Conservation (phyloP, 2,329 filamentous ascomycete species). For the Cladophialophora chaetospira region DNA sequence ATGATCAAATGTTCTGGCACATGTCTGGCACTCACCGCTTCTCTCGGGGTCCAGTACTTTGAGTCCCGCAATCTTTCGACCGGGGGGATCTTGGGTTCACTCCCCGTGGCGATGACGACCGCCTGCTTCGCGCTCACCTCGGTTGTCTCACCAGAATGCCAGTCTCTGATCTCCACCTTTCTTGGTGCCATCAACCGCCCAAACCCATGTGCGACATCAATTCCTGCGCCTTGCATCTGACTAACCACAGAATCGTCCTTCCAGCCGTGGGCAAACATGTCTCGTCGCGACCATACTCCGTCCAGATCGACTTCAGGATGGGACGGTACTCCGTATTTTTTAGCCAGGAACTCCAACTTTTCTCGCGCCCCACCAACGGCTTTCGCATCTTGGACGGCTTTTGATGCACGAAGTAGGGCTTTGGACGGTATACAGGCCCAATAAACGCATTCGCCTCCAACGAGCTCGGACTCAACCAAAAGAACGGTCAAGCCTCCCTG, state of each 20-base stretch:
- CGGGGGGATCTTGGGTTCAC: not conserved
- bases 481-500: not conserved
- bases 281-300: slow-evolving; percentile 12
- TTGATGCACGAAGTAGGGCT: slow-evolving; percentile 3
- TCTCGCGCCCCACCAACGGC: slow-evolving; percentile 12
- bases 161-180: slow-evolving; percentile 14
- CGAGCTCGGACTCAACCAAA: slow-evolving; percentile 19
- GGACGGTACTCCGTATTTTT: not conserved
- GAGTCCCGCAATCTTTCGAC: not conserved
- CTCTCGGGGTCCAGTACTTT: slow-evolving; percentile 19
- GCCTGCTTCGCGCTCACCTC: slow-evolving; percentile 9
- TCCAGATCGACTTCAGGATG: slow-evolving; percentile 12
- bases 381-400: slow-evolving; percentile 11
- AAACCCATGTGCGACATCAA: slow-evolving; percentile 12
- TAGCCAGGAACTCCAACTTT: not conserved
- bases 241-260: slow-evolving; percentile 13
- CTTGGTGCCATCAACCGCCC: slow-evolving; percentile 11
- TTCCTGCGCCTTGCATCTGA: not conserved
- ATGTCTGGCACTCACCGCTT: slow-evolving; percentile 7
- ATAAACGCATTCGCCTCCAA: slow-evolving; percentile 20
- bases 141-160: slow-evolving; percentile 15
- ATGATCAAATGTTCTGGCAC: slow-evolving; percentile 21
- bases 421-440: slow-evolving; percentile 25
- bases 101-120: slow-evolving; percentile 13
- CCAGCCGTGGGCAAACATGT: slow-evolving; percentile 17